A percentile compares a stretch with the other conserved stretches of the same genome.
Evolutionary conservation across 495 filamentous ascomycete genomes (phyloP).

Genomic region (Penicillium simplicissimum): DNA sequence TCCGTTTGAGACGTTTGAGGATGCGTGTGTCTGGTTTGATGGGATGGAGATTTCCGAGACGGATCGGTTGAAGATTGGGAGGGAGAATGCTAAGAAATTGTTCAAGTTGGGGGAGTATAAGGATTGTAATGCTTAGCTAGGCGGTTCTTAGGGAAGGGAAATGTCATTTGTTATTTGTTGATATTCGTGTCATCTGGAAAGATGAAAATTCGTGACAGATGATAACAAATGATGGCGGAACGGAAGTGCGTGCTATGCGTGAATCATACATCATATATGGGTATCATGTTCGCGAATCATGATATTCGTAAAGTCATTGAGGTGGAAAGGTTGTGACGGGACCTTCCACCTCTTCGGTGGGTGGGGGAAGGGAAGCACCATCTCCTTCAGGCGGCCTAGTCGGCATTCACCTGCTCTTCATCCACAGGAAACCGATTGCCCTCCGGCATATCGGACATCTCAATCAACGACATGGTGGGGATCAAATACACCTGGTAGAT

Average conservation of each 20-base stretch:
- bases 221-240: too few species aligned
- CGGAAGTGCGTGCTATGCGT: too few species aligned
- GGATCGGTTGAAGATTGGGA: conserved; percentile 51
- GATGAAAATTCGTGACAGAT: too few species aligned
- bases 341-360: neutral
- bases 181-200: too few species aligned
- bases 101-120: conserved; percentile 50
- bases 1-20: conserved; percentile 53
- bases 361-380: too few species aligned
- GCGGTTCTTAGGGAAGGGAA: neutral
- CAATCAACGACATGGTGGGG: conserved; percentile 20
- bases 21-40: conserved; percentile 59
- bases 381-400: neutral
- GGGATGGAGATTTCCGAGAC: conserved; percentile 42
- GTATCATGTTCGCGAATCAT: neutral
- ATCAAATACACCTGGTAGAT: conserved; percentile 20
- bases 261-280: neutral
- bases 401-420: neutral
- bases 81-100: conserved; percentile 55
- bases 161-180: neutral
- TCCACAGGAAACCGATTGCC: neutral
- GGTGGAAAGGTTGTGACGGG: neutral
- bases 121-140: conserved; percentile 36
- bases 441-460: conserved; percentile 11
- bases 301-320: neutral